Evolutionary conservation across 2,329 filamentous ascomycete species (phyloP).

Genomic region (Periconia digitata): DNA sequence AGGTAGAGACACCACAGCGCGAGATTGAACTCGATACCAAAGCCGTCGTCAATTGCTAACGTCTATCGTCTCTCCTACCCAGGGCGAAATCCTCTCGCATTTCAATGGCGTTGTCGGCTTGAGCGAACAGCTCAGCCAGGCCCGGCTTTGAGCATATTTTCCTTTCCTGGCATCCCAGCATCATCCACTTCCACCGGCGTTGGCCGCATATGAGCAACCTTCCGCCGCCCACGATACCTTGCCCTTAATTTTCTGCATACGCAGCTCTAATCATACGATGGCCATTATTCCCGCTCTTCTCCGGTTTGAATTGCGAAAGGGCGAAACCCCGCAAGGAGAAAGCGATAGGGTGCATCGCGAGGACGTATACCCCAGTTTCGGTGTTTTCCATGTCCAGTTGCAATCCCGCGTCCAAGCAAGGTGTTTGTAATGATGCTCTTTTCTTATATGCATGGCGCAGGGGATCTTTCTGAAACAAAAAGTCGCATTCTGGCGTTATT

Average conservation of each 20-base stretch:
- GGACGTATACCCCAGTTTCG: conserved; percentile 8
- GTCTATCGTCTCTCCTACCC: conserved; percentile 19
- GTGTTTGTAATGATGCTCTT: conserved; percentile 29
- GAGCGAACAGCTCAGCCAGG: conserved; percentile 37
- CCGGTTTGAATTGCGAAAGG: neutral
- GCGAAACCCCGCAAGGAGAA: conserved; percentile 13
- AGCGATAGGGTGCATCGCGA: conserved; percentile 18
- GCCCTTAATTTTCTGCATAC: neutral
- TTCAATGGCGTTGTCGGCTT: conserved; percentile 31
- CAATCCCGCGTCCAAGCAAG: conserved; percentile 28
- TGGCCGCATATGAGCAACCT: conserved; percentile 16
- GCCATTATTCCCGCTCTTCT: neutral
- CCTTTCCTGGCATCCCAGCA: conserved; percentile 16
- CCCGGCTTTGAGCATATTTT: conserved; percentile 28
- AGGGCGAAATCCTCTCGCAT: conserved; percentile 32
- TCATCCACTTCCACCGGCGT: conserved; percentile 22
- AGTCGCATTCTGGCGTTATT: conserved; percentile 2
- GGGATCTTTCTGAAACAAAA: conserved; percentile 13
- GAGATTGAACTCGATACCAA: conserved; percentile 39
- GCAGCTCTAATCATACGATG: neutral
- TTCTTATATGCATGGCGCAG: conserved; percentile 19
- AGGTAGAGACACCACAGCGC: conserved; percentile 45
- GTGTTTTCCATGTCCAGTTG: conserved; percentile 9
- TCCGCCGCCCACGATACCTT: neutral
- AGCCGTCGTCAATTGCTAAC: conserved; percentile 39